phyloP scores from a whole-genome alignment of 1,139 yeast genomes.

The Diutina siamensis region DNA sequence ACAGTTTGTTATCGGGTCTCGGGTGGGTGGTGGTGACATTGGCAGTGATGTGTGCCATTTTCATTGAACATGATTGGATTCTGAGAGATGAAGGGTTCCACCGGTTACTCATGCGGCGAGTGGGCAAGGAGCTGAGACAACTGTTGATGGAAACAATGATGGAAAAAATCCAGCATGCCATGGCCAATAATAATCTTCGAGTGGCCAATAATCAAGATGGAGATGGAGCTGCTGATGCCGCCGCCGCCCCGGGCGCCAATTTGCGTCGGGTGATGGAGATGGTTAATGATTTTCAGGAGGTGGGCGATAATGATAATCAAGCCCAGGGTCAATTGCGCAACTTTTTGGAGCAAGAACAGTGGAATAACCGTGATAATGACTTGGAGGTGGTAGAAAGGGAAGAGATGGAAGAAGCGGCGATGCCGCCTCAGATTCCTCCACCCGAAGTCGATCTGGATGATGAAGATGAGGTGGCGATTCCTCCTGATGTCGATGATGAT shows the following conservation, averaged over 20 bases:
- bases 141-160: constrained; percentile 28
- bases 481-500: neutral
- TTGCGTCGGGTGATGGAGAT: neutral
- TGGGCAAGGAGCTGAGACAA: constrained; percentile 46
- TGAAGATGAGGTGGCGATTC: neutral
- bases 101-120: constrained; percentile 39
- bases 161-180: neutral
- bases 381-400: constrained; percentile 5
- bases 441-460: neutral
- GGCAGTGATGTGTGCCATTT: constrained; percentile 34
- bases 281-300: constrained; percentile 7
- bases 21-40: constrained; percentile 27
- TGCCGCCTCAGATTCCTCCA: constrained; percentile 8
- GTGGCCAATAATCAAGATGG: neutral
- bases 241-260: too few species aligned
- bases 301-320: constrained; percentile 6
- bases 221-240: too few species aligned
- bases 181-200: neutral
- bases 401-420: constrained; percentile 8
- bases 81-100: constrained; percentile 55
- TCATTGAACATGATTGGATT: constrained; percentile 63
- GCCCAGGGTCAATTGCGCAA: neutral
- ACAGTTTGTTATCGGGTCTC: constrained; percentile 32
- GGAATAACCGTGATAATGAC: neutral
- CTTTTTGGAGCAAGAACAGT: neutral